phyloP scores from a whole-genome alignment of 2,329 filamentous ascomycete species.

The Tolypocladium tundrense region DNA sequence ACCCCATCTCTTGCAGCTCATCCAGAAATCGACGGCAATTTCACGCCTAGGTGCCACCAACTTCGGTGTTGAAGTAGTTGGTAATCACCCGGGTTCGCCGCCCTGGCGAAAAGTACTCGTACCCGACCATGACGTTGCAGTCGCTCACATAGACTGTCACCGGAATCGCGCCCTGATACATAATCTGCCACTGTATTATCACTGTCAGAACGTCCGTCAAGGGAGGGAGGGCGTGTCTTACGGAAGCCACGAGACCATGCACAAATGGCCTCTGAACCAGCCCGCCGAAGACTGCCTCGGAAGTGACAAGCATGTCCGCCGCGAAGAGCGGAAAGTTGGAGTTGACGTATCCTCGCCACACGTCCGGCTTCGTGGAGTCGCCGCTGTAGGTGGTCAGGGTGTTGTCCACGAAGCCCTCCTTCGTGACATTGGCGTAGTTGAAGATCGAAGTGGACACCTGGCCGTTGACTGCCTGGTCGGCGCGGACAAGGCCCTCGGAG shows the following conservation, averaged over 20 bases:
- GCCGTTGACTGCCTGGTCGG: slow-evolving; percentile 18
- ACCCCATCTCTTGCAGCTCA: too few relatives aligned
- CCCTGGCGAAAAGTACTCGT: slow-evolving; percentile 21
- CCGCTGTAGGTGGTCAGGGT: slow-evolving; percentile 15
- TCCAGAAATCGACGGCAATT: background rate
- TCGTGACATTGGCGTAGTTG: slow-evolving; percentile 23
- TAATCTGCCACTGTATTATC: slow-evolving; percentile 21
- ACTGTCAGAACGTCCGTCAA: background rate
- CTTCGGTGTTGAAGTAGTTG: slow-evolving; percentile 17
- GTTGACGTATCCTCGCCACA: slow-evolving; percentile 24
- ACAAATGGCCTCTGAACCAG: slow-evolving; percentile 11
- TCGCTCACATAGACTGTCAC: slow-evolving; percentile 23
- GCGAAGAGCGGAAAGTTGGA: slow-evolving; percentile 25
- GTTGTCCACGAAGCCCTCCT: slow-evolving; percentile 25
- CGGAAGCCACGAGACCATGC: slow-evolving; percentile 11
- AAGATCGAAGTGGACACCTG: slow-evolving; percentile 20
- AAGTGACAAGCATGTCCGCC: slow-evolving; percentile 15
- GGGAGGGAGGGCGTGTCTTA: slow-evolving; percentile 3
- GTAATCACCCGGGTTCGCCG: slow-evolving; percentile 18
- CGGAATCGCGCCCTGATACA: slow-evolving; percentile 23
- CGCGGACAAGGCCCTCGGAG: slow-evolving; percentile 16
- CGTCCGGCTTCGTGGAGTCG: slow-evolving; percentile 6
- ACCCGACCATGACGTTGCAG: slow-evolving; percentile 23
- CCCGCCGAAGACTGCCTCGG: slow-evolving; percentile 14
- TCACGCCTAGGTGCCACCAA: background rate